Evolutionary conservation across 2,329 filamentous ascomycete genomes (phyloP).

Genomic region (Drechslerella coelobrocha): DNA sequence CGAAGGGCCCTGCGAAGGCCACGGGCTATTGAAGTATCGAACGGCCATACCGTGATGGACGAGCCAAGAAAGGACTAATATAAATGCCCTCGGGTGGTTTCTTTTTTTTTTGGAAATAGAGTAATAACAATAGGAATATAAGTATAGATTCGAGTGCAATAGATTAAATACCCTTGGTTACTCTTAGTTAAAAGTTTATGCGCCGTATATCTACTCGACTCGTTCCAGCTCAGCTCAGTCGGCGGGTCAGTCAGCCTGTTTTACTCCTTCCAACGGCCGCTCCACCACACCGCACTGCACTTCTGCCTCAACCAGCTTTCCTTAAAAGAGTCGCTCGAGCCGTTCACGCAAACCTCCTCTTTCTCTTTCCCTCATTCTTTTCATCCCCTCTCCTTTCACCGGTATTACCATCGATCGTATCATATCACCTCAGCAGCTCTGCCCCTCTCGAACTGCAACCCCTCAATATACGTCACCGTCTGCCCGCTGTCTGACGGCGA

Average conservation of each 20-base stretch:
- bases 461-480: conserved; percentile 33
- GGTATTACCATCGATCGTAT: conserved; percentile 3
- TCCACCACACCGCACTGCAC: conserved; percentile 8
- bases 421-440: not conserved
- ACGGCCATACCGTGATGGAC: no score
- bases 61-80: no score
- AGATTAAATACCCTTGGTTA: no score
- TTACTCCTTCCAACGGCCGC: not conserved
- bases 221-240: not conserved
- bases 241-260: not conserved
- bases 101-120: no score
- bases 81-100: no score
- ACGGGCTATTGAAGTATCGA: not conserved
- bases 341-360: conserved; percentile 11
- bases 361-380: conserved; percentile 7
- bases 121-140: no score
- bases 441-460: conserved; percentile 5
- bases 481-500: conserved; percentile 17
- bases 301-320: conserved; percentile 32
- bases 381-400: not conserved
- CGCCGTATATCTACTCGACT: no score
- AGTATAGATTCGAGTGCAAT: no score
- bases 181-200: no score
- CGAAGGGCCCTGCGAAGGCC: not conserved
- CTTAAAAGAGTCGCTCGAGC: conserved; percentile 39